Base-by-base conservation (phyloP, 202 grass and related monocot genomes). In the Digitaria exilis region DNA sequence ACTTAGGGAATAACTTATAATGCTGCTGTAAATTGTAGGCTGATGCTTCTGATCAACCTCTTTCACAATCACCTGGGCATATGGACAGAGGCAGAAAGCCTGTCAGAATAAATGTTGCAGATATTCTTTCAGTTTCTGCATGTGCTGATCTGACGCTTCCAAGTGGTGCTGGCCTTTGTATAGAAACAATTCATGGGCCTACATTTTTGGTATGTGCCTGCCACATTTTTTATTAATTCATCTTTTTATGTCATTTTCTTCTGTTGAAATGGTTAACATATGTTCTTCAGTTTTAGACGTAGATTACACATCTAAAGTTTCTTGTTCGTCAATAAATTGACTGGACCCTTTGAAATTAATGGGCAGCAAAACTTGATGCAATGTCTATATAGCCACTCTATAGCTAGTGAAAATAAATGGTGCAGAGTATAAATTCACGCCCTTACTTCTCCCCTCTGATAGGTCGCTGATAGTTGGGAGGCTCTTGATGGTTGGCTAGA, bases 391-490 rank as follows among this genome's bases (percentile, higher is more conserved):
- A 7, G 15, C 21, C 32, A 39, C 29, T 34, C 16, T 11, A 46
- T 21, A 0, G 24, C 26, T 50, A 49, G 25, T 17, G 12, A 65
- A 46, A 78, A 50, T 65, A 65, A 79, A 35, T 79, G 29, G 11
- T 8, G 44, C 22, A 19, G 14, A 59, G 29, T 69, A 16, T 39
- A 28, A 69, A 37, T 69, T 65, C 62, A 61, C 9, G 13, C 64
- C 59, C 12, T 24, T 51, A 3, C n/a, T 37, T 43, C 3, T 46
- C 62, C 2, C 28, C 73, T 41, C 29, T 78, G 67, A 26, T 61
- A 99, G 96, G 93, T 99, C 82, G 96, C 96, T 17, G 96, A 96
- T 85, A 91, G 85, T 69, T 96, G 93, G 96, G 96, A 99, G 43
- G 89, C 84, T 55, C 79, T 99, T 78, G 93, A 96, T n/a, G 63